Conservation (phyloP, 805 yeast genomes). For the Saturnispora sekii region DNA sequence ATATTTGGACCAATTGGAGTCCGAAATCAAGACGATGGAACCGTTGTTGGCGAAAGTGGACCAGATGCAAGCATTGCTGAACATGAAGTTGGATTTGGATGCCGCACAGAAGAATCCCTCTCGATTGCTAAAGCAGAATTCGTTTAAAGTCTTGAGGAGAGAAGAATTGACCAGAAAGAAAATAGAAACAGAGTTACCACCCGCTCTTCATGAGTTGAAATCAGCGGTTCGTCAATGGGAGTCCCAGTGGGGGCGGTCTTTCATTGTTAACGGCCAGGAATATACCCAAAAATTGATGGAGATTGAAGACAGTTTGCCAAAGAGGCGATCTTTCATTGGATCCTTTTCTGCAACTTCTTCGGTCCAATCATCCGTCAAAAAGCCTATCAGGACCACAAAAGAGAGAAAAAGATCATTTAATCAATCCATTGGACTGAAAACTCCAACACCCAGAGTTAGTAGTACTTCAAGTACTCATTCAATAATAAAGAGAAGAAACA, state of each 20-base stretch:
- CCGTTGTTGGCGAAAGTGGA: slow-evolving; percentile 49
- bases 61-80: slow-evolving; percentile 43
- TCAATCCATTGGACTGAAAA: background rate
- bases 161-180: slow-evolving; percentile 73
- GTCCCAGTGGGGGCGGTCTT: slow-evolving; percentile 27
- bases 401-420: background rate
- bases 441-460: slow-evolving; percentile 1
- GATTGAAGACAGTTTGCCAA: slow-evolving; percentile 16
- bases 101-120: slow-evolving; percentile 74
- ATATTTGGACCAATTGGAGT: slow-evolving; percentile 45
- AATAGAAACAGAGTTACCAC: slow-evolving; percentile 60
- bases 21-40: slow-evolving; percentile 39
- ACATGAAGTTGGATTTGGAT: slow-evolving; percentile 53
- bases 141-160: slow-evolving; percentile 65
- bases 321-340: slow-evolving; percentile 1
- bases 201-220: slow-evolving; percentile 43
- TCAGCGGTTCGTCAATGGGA: slow-evolving; percentile 41
- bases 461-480: background rate
- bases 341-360: slow-evolving; percentile 6
- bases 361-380: background rate
- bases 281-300: slow-evolving; percentile 27
- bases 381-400: background rate
- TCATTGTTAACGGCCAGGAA: slow-evolving; percentile 40
- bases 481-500: background rate
- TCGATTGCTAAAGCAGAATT: slow-evolving; percentile 61